phyloP scores from a whole-genome alignment of 1,284 basidiomycete genomes.

The Ceratobasidium sp. region DNA sequence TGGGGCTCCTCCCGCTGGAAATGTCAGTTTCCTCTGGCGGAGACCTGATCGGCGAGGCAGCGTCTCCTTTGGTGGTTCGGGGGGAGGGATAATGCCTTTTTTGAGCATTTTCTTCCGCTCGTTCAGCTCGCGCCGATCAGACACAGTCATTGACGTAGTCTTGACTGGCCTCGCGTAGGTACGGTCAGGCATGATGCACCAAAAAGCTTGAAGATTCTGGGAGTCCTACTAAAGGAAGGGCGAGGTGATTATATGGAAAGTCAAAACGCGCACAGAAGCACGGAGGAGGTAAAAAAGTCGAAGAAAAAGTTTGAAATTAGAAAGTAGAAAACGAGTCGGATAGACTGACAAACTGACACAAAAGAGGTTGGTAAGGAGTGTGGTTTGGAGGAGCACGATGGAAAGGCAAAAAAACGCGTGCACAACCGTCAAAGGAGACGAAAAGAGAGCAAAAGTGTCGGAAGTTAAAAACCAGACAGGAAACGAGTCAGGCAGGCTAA shows the following conservation, averaged over 20 bases:
- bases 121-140: background rate
- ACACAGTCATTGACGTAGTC: background rate
- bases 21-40: background rate
- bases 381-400: background rate
- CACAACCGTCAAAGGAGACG: constrained; percentile 8
- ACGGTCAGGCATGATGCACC: background rate
- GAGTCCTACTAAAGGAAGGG: background rate
- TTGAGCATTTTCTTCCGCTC: background rate
- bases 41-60: background rate
- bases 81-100: background rate
- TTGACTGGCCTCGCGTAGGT: background rate
- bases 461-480: too few species aligned
- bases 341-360: background rate
- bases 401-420: background rate
- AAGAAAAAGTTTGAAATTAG: background rate
- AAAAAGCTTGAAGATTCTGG: background rate
- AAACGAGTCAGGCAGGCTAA: too few species aligned
- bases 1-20: background rate
- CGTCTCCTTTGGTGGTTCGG: background rate
- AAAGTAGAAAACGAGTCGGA: constrained; percentile 12
- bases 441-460: background rate
- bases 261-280: background rate
- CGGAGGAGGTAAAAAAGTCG: background rate
- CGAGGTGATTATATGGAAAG: background rate
- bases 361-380: constrained; percentile 4